Base-by-base conservation (phyloP, 164 flowering plant species). In the grape (Vitis vinifera) region DNA sequence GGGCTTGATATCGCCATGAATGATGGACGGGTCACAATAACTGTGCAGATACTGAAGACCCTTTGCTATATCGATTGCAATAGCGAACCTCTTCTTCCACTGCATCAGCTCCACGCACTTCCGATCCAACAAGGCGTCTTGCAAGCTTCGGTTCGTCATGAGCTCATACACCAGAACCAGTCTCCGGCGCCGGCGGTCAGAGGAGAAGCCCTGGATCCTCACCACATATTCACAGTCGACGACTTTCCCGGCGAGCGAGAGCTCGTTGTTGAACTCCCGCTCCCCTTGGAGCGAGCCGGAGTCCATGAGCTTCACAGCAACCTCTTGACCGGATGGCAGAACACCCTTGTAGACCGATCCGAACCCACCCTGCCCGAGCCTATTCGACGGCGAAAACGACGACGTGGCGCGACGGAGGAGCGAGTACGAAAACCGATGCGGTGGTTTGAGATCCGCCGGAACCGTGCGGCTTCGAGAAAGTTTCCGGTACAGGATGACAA, bases 1-100 rank as follows among this genome's bases (percentile, higher is more conserved):
- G 14, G 99, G 99, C 78, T 94, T 94, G 67, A 95, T 83, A 73
- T 95, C 98, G 2, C 99, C 96, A 37, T 95, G 99, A 70, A 95
- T 86, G 12, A 95, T 83, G 2, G 92, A 89, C 3, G 94, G 91
- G 65, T 90, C 84, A 66, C 91, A 91, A 12, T 17, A 47, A 27
- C 65, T 62, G 68, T 94, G 98, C 37, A 94, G 84, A 65, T 80
- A 91, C 52, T 84, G 80, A 10, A 94, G 71, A 1, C 89, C 98
- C 31, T 68, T 78, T 0, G 96, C 97, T 3, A 95, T 70, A 29
- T 83, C 85, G 9, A 73, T 3, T 0, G 84, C 83, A 13, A 95
- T 62, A 1, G 58, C 51, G 70, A 86, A 90, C 51, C 98, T 72
- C 27, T 71, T 81, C 29, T 58, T 75, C 97, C 97, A 93, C 2